phyloP scores from a whole-genome alignment of 495 filamentous ascomycete species.

The Schizothecium vesticola region DNA sequence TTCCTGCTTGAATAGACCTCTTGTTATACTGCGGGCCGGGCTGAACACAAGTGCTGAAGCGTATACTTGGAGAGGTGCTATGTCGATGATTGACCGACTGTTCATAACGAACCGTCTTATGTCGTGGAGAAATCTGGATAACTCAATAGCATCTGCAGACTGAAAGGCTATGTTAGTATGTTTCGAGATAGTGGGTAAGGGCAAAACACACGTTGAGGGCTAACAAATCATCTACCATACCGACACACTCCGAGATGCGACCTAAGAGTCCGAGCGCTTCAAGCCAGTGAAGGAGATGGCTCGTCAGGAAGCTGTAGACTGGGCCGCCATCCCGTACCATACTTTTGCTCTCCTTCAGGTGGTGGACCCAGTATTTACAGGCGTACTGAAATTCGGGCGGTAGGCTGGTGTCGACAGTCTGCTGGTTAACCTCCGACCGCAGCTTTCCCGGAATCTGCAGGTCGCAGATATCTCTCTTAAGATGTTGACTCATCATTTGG shows the following conservation, averaged over 20 bases:
- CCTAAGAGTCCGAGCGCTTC: constrained; percentile 28
- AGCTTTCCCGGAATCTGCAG: constrained; percentile 26
- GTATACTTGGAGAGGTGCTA: constrained; percentile 10
- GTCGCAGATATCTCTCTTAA: constrained; percentile 38
- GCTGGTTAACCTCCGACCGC: constrained; percentile 14
- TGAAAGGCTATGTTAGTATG: too few relatives aligned
- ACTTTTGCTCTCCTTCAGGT: constrained; percentile 33
- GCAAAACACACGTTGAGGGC: too few relatives aligned
- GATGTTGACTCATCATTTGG: constrained; percentile 25
- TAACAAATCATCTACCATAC: too few relatives aligned
- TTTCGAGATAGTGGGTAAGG: too few relatives aligned
- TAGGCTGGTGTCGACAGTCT: constrained; percentile 20
- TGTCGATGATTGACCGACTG: too few relatives aligned
- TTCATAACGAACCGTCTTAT: too few relatives aligned
- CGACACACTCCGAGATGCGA: constrained; percentile 22
- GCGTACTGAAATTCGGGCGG: constrained; percentile 25
- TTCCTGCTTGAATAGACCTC: constrained; percentile 7
- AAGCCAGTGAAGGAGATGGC: constrained; percentile 39
- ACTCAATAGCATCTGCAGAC: too few relatives aligned
- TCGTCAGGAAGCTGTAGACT: constrained; percentile 31
- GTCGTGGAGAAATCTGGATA: too few relatives aligned
- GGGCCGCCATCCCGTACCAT: constrained; percentile 18
- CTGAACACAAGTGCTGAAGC: constrained; percentile 10
- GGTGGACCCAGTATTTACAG: constrained; percentile 45
- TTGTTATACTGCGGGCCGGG: constrained; percentile 2